Evolutionary conservation across 1,139 yeast genomes (phyloP).

Genomic region (Geotrichum cucujoidarum): DNA sequence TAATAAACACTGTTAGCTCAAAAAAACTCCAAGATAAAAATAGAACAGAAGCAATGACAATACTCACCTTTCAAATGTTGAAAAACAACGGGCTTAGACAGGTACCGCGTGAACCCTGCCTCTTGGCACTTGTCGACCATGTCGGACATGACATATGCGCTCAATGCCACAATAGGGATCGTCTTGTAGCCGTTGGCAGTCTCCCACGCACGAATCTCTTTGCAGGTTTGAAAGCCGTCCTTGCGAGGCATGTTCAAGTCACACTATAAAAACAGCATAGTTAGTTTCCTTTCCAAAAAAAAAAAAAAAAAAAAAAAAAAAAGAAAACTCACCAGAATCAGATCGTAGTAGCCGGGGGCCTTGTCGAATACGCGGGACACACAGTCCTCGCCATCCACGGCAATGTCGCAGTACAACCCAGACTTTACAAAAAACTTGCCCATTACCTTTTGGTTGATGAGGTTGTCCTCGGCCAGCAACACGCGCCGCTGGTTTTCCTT

Average conservation of each 20-base stretch:
- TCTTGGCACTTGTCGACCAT: conserved; percentile 68
- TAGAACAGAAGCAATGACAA: background rate
- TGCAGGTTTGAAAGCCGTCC: conserved; percentile 80
- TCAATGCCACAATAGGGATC: conserved; percentile 71
- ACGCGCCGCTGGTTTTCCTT: conserved; percentile 42
- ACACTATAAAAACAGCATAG: conserved; percentile 44
- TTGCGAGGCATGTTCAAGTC: conserved; percentile 84
- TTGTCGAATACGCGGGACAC: conserved; percentile 45
- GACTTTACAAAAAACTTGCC: conserved; percentile 67
- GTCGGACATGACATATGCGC: conserved; percentile 83
- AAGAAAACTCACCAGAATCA: conserved; percentile 41
- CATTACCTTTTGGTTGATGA: conserved; percentile 85
- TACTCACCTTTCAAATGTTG: conserved; percentile 25
- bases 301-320: background rate
- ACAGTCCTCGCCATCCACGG: conserved; percentile 68
- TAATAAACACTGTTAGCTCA: background rate
- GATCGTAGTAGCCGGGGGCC: conserved; percentile 46
- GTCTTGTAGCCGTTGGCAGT: conserved; percentile 46
- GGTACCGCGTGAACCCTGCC: conserved; percentile 75
- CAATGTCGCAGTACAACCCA: conserved; percentile 68
- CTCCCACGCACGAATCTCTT: conserved; percentile 73
- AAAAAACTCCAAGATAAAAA: background rate
- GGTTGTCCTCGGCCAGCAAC: conserved; percentile 80
- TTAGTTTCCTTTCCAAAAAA: background rate
- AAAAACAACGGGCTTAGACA: conserved; percentile 56